phyloP scores from a whole-genome alignment of 1,284 basidiomycete genomes.

The Leccinum angustisporum region DNA sequence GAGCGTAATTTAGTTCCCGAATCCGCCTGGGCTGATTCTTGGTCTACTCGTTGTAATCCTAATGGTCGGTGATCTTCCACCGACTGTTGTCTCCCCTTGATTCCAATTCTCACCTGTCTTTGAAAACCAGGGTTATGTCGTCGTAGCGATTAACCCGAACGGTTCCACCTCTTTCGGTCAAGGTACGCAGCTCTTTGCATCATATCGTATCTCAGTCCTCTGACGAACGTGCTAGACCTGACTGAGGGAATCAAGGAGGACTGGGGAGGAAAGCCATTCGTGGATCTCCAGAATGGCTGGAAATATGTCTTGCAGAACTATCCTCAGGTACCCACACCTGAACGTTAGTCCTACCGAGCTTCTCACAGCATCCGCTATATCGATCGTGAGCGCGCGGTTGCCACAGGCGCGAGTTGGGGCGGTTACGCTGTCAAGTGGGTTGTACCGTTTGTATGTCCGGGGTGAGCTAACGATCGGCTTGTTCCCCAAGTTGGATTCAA shows the following conservation, averaged over 20 bases:
- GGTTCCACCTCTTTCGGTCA: slow-evolving; percentile 89
- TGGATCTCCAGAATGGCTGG: slow-evolving; percentile 78
- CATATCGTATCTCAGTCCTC: neutral
- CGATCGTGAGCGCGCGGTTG: slow-evolving; percentile 77
- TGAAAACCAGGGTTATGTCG: slow-evolving; percentile 74
- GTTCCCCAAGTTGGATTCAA: slow-evolving; percentile 79
- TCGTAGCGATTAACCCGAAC: slow-evolving; percentile 84
- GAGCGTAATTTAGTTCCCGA: slow-evolving; percentile 55
- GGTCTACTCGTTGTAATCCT: slow-evolving; percentile 89
- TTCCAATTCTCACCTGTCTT: slow-evolving; percentile 49
- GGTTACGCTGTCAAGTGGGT: slow-evolving; percentile 82
- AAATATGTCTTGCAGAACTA: slow-evolving; percentile 65
- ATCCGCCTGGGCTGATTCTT: slow-evolving; percentile 79
- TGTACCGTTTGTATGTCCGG: neutral
- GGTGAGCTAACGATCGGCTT: slow-evolving; percentile 6
- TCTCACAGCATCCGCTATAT: slow-evolving; percentile 49
- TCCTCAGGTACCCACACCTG: slow-evolving; percentile 55
- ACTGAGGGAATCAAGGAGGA: slow-evolving; percentile 77
- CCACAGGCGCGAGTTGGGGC: slow-evolving; percentile 79
- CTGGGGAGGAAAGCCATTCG: slow-evolving; percentile 87
- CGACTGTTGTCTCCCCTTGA: neutral
- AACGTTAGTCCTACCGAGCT: neutral
- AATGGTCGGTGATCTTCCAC: slow-evolving; percentile 49
- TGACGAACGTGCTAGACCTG: slow-evolving; percentile 53
- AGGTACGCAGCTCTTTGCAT: slow-evolving; percentile 41